These are phyloP conservation scores for Myxozyma vanderwaltii DNA, from an alignment of 805 yeast genomes.

Conservation along the genomic window DNA sequence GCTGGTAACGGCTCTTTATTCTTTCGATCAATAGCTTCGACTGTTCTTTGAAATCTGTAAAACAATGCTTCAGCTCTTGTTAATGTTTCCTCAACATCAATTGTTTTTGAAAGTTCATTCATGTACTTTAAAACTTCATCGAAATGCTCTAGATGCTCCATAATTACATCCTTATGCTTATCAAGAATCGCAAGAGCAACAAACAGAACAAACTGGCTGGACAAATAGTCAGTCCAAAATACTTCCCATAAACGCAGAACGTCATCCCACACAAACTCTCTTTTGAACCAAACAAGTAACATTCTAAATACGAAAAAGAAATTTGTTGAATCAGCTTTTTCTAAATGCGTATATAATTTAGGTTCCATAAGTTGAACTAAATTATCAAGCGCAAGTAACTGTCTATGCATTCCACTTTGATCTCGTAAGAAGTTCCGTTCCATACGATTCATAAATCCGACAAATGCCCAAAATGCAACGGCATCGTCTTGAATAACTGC, in stretches of 20 bases:
- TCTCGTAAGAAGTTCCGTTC: slow-evolving; percentile 90
- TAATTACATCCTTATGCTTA: slow-evolving; percentile 77
- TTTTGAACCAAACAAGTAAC: slow-evolving; percentile 92
- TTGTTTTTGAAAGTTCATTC: slow-evolving; percentile 80
- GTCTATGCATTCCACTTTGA: slow-evolving; percentile 90
- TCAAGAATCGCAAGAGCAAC: slow-evolving; percentile 87
- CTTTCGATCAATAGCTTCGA: slow-evolving; percentile 65
- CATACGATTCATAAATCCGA: slow-evolving; percentile 88
- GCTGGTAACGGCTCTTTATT: slow-evolving; percentile 28
- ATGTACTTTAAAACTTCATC: slow-evolving; percentile 91
- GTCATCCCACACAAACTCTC: slow-evolving; percentile 82
- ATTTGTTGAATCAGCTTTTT: slow-evolving; percentile 83
- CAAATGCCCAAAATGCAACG: slow-evolving; percentile 85
- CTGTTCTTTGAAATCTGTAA: slow-evolving; percentile 74
- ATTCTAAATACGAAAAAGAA: slow-evolving; percentile 92
- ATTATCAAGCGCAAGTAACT: slow-evolving; percentile 80
- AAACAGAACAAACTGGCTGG: slow-evolving; percentile 85
- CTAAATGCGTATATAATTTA: slow-evolving; percentile 75
- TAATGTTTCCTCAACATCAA: slow-evolving; percentile 74
- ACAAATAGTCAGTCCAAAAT: slow-evolving; percentile 81
- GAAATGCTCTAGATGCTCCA: slow-evolving; percentile 70
- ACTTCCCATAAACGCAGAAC: slow-evolving; percentile 88
- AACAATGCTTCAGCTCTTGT: slow-evolving; percentile 85
- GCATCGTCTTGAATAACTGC: slow-evolving; percentile 65
- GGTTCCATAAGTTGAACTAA: slow-evolving; percentile 91